These are phyloP conservation scores for Hymenoscyphus fructigenus DNA, from an alignment of 2,329 filamentous ascomycete species.

Conservation along the genomic window DNA sequence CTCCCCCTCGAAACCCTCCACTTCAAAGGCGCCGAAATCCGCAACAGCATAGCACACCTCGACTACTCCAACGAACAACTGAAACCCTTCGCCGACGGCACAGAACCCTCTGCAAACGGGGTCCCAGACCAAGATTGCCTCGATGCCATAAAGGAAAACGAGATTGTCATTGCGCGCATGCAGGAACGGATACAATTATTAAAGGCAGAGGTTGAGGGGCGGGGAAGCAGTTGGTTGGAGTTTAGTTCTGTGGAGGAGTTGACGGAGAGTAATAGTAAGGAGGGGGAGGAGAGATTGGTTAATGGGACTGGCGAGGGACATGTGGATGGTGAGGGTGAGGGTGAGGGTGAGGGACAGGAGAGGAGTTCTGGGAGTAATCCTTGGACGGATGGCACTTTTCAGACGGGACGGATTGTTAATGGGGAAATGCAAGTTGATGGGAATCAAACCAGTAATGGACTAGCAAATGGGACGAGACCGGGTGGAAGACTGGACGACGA, in stretches of 20 bases:
- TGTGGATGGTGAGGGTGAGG: constrained; percentile 22
- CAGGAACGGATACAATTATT: constrained; percentile 63
- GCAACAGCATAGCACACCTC: constrained; percentile 72
- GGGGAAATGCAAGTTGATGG: constrained; percentile 49
- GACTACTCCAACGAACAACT: constrained; percentile 73
- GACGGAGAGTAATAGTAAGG: constrained; percentile 41
- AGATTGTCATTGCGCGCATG: constrained; percentile 66
- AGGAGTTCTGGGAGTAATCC: constrained; percentile 36
- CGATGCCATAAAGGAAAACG: constrained; percentile 73
- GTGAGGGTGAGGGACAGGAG: constrained; percentile 28
- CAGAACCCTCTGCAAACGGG: constrained; percentile 22
- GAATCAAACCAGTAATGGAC: constrained; percentile 15
- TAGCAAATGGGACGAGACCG: constrained; percentile 14
- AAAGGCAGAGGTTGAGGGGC: constrained; percentile 57
- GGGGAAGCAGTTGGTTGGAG: constrained; percentile 57
- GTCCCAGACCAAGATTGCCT: constrained; percentile 67
- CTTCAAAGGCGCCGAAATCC: constrained; percentile 73
- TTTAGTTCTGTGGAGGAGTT: constrained; percentile 50
- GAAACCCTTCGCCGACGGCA: constrained; percentile 59
- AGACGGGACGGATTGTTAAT: constrained; percentile 55
- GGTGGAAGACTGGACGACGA: constrained; percentile 57
- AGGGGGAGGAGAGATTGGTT: constrained; percentile 33
- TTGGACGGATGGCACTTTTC: constrained; percentile 64
- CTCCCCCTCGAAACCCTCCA: constrained; percentile 64
- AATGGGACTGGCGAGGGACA: constrained; percentile 27